Base-by-base conservation (phyloP, 2,329 filamentous ascomycete species). In the Blastomyces percursus region DNA sequence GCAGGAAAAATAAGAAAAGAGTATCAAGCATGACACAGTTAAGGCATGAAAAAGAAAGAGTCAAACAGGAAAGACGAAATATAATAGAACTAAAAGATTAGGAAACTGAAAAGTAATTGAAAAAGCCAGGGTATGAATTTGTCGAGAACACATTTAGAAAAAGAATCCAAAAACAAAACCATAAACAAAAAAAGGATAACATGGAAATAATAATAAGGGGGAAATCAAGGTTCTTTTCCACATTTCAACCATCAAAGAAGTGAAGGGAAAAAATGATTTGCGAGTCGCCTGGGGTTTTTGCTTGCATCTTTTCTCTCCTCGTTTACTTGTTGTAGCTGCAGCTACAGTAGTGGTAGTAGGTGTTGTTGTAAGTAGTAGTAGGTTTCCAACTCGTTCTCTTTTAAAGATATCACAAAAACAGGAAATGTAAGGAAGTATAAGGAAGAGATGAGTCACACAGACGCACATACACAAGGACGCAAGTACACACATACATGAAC, bases 231-330 rank as follows among this genome's bases (percentile, higher is more conserved):
- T 52, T 62, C 54, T 48, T 62, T 62, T 59, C 48, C 44, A 40
- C 44, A 35, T 59, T 59, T 62, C 51, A 54, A 58, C 46, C 44
- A 61, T 56, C 50, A 61, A 42, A 61, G 32, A 35, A 38, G 35
- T 38, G 11, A 12, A 12, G 2, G 9, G 35, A 38, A 12, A 12
- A 38, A 55, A 55, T 16, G 21, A 16, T 3, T 19, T 21, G 21
- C 27, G 35, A 24, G 35, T 60, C 55, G n/a, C 9, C 9, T 12
- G 6, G 6, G 12, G 2, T 21, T 40, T 24, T 60, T 35, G 7
- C 12, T 44, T 44, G 42, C 19, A 50, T 21, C 6, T 14, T 52
- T 52, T 24, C 14, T 12, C 14, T 21, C 42, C 19, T 7, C 5
- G 14, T 16, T 19, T 44, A 19, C 40, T 44, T 16, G 40, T 42